A percentile compares a stretch with the other conserved stretches of the same genome.
Conservation (phyloP, 2,329 filamentous ascomycete species). For the Aspergillus uvarum region DNA sequence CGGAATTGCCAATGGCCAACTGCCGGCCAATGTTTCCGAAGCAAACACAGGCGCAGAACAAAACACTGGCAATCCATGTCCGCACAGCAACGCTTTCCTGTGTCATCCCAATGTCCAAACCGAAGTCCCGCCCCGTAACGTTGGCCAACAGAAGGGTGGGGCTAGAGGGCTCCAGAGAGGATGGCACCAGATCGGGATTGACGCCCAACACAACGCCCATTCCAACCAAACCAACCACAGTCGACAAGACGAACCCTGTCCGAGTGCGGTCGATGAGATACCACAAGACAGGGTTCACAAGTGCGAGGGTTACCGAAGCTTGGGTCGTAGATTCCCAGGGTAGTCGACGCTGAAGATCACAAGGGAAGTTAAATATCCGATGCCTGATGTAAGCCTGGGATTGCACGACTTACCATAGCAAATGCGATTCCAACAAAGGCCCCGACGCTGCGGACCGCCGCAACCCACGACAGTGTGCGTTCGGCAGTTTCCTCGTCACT, state of each 20-base stretch:
- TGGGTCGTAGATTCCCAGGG: conserved; percentile 96
- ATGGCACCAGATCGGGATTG: conserved; percentile 74
- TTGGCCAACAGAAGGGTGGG: conserved; percentile 27
- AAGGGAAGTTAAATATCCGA: conserved; percentile 14
- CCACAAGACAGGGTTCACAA: conserved; percentile 93
- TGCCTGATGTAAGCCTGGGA: neutral
- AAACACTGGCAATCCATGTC: conserved; percentile 87
- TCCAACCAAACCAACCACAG: conserved; percentile 69
- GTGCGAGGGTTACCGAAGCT: conserved; percentile 80
- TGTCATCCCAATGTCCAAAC: conserved; percentile 37
- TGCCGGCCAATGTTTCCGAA: conserved; percentile 93
- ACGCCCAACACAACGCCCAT: conserved; percentile 72
- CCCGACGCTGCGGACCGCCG: conserved; percentile 66
- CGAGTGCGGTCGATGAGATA: conserved; percentile 91
- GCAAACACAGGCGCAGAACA: conserved; percentile 93
- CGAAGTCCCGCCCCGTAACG: conserved; percentile 32
- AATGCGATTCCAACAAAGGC: conserved; percentile 73
- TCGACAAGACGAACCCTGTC: conserved; percentile 77
- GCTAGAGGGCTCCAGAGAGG: conserved; percentile 53
- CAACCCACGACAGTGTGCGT: conserved; percentile 61
- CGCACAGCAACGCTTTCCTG: conserved; percentile 61
- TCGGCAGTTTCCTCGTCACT: conserved; percentile 33
- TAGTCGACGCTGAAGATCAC: conserved; percentile 67
- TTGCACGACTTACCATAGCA: conserved; percentile 68
- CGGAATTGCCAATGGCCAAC: conserved; percentile 57